These are phyloP conservation scores for Aspergillus texensis DNA, from an alignment of 2,329 filamentous ascomycete species.

Conservation along the genomic window DNA sequence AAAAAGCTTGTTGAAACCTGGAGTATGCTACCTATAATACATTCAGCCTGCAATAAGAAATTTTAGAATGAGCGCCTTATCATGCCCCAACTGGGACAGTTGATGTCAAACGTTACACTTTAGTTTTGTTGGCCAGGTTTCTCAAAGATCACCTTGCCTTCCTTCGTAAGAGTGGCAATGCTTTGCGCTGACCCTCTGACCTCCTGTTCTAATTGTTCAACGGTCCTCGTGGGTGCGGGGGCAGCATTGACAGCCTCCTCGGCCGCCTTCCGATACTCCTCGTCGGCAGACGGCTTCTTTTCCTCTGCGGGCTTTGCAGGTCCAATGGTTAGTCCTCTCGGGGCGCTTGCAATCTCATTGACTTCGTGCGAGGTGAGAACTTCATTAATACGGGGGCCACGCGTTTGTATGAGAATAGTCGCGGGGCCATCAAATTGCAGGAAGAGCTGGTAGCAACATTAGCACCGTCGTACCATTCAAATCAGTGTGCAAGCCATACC, in stretches of 20 bases:
- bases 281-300: constrained; percentile 17
- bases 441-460: constrained; percentile 62
- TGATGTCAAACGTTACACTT: constrained; percentile 1
- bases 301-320: constrained; percentile 49
- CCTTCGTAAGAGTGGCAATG: constrained; percentile 59
- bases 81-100: neutral
- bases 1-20: constrained; percentile 12
- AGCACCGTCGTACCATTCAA: constrained; percentile 4
- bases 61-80: constrained; percentile 8
- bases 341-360: constrained; percentile 84
- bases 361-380: constrained; percentile 76
- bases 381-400: constrained; percentile 78
- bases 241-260: constrained; percentile 27
- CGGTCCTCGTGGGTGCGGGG: constrained; percentile 30
- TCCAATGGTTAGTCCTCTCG: constrained; percentile 69
- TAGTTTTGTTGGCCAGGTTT: constrained; percentile 28
- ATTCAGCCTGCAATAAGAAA: constrained; percentile 25
- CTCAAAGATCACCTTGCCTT: constrained; percentile 69
- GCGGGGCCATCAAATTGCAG: constrained; percentile 85
- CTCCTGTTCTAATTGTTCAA: constrained; percentile 34
- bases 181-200: constrained; percentile 33
- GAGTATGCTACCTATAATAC: constrained; percentile 25
- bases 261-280: constrained; percentile 23
- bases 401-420: constrained; percentile 84
- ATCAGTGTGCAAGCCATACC: constrained; percentile 43